Evolutionary conservation across 352 stramenopile genomes (phyloP).

Genomic region (Globisporangium barbulae): DNA sequence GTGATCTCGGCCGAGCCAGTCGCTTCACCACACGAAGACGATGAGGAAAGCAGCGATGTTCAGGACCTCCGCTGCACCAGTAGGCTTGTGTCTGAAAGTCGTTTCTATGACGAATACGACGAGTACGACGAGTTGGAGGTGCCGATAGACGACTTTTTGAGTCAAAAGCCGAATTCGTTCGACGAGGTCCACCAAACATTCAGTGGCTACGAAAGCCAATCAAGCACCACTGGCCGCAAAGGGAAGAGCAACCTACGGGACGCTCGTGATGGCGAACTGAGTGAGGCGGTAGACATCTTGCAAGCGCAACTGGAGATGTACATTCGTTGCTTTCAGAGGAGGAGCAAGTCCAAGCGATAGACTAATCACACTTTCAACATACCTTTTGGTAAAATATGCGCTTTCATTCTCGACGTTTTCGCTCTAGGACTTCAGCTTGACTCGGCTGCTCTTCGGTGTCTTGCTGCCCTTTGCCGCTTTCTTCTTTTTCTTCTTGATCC

Average conservation of each 20-base stretch:
- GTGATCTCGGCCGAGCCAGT: conserved; percentile 1
- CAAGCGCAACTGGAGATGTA: conserved; percentile 29
- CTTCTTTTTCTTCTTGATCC: conserved; percentile 35
- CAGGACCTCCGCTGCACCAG: not conserved
- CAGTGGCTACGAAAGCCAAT: not conserved
- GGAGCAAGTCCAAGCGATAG: not conserved
- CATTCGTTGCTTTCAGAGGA: conserved; percentile 13
- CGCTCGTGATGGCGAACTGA: not conserved
- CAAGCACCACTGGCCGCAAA: not conserved
- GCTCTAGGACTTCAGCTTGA: conserved; percentile 11
- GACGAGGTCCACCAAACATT: not conserved
- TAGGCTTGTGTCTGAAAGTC: too few relatives aligned
- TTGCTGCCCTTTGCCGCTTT: conserved; percentile 27
- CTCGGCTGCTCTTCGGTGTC: conserved; percentile 18
- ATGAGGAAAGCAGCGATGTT: not conserved
- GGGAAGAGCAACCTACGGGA: not conserved
- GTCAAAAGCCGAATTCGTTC: not conserved
- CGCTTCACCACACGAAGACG: not conserved
- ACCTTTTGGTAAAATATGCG: not conserved
- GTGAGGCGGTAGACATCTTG: not conserved
- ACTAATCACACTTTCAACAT: not conserved
- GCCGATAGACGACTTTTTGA: not conserved
- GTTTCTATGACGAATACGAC: not conserved
- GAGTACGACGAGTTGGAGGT: conserved; percentile 14
- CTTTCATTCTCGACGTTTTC: not conserved